phyloP scores from a whole-genome alignment of 768 basidiomycete species.

The Naematelia encephala region DNA sequence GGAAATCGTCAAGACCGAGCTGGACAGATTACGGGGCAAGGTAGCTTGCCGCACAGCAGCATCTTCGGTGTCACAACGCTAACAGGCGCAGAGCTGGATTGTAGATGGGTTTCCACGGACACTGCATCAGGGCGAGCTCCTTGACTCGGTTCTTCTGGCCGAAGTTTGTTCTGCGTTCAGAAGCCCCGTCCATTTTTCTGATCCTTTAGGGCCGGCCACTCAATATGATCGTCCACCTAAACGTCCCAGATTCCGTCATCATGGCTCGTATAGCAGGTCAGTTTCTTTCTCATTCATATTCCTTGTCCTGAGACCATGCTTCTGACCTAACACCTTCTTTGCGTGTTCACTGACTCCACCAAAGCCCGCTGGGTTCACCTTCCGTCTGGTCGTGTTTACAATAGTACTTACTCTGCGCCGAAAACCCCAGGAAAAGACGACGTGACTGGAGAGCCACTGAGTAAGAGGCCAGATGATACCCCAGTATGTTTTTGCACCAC shows the following conservation, averaged over 20 bases:
- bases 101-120: conserved; percentile 52
- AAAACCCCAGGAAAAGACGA: conserved; percentile 49
- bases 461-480: conserved; percentile 50
- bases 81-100: conserved; percentile 48
- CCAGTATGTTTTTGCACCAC: conserved; percentile 34
- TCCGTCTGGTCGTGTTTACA: conserved; percentile 51
- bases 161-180: conserved; percentile 19
- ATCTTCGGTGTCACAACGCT: background rate
- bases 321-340: too few species aligned
- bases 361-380: conserved; percentile 52
- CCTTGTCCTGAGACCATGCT: too few species aligned
- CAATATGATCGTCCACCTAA: conserved; percentile 52
- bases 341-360: conserved; percentile 3
- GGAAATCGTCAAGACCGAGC: conserved; percentile 45
- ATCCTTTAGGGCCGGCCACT: conserved; percentile 44
- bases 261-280: conserved; percentile 50
- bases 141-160: conserved; percentile 45
- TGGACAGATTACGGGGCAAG: conserved; percentile 47
- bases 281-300: conserved; percentile 2
- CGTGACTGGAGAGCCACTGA: conserved; percentile 49
- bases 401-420: conserved; percentile 49
- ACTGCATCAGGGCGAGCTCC: conserved; percentile 47
- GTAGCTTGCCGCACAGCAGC: conserved; percentile 16
- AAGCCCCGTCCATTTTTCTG: background rate
- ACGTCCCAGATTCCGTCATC: conserved; percentile 50